Evolutionary conservation across 2,329 filamentous ascomycete genomes (phyloP).

Genomic region (Nannizziopsis barbatae): DNA sequence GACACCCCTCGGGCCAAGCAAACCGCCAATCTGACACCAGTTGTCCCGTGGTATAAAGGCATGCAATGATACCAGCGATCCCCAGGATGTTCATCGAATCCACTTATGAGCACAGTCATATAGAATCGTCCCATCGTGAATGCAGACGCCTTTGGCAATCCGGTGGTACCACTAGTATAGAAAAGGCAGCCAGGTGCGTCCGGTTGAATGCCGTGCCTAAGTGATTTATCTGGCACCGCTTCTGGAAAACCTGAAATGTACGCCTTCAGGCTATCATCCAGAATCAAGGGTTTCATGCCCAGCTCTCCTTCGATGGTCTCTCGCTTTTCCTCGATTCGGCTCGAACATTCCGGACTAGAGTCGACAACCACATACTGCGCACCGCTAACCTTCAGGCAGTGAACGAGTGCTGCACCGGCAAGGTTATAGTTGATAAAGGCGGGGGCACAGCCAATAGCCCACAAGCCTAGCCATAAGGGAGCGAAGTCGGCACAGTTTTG

Average conservation of each 20-base stretch:
- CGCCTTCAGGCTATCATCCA: constrained; percentile 41
- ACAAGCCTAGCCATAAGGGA: constrained; percentile 53
- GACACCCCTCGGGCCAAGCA: constrained; percentile 44
- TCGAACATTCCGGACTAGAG: constrained; percentile 42
- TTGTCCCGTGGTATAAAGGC: constrained; percentile 68
- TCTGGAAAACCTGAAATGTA: constrained; percentile 41
- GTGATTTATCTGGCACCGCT: constrained; percentile 44
- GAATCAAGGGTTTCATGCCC: constrained; percentile 46
- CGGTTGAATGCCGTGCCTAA: constrained; percentile 42
- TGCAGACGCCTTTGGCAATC: constrained; percentile 58
- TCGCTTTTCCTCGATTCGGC: constrained; percentile 45
- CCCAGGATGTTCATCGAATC: constrained; percentile 22
- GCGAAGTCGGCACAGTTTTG: constrained; percentile 57
- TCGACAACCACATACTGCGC: constrained; percentile 50
- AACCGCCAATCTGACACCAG: constrained; percentile 47
- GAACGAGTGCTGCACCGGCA: constrained; percentile 50
- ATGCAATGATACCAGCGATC: constrained; percentile 67
- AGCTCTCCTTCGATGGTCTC: constrained; percentile 43
- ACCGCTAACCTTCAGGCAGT: constrained; percentile 51
- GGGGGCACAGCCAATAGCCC: constrained; percentile 56
- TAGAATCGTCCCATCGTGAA: constrained; percentile 46
- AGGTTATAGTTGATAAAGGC: constrained; percentile 64
- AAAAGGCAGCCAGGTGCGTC: constrained; percentile 53
- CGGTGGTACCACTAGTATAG: constrained; percentile 68
- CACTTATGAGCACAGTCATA: constrained; percentile 27